These are phyloP conservation scores for Capronia americana DNA, from an alignment of 2,329 filamentous ascomycete genomes.

Conservation along the genomic window DNA sequence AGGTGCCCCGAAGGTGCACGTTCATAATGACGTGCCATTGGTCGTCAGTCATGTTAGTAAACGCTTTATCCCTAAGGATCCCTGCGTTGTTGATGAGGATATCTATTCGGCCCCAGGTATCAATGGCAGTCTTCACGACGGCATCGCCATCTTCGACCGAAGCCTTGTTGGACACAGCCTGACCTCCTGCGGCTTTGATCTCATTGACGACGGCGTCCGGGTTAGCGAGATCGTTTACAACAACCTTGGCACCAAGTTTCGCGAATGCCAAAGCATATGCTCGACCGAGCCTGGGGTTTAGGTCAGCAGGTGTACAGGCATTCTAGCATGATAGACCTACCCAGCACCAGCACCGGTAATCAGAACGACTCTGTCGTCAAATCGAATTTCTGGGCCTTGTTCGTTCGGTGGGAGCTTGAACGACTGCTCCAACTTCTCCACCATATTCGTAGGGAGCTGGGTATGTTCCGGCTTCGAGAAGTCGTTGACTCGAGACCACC, in stretches of 20 bases:
- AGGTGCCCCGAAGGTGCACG: conserved; percentile 90
- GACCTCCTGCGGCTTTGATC: conserved; percentile 85
- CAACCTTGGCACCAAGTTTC: conserved; percentile 79
- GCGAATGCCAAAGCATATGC: conserved; percentile 86
- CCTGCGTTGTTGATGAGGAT: conserved; percentile 97
- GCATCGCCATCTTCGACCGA: conserved; percentile 90
- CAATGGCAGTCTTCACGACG: conserved; percentile 89
- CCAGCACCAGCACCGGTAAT: conserved; percentile 28
- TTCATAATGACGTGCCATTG: conserved; percentile 90
- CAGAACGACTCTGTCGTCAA: conserved; percentile 22
- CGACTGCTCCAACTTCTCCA: no score
- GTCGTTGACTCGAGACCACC: conserved; percentile 86
- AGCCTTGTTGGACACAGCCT: conserved; percentile 88
- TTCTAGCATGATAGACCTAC: conserved; percentile 43
- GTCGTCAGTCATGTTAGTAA: conserved; percentile 94
- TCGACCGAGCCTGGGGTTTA: conserved; percentile 78
- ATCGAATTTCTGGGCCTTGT: conserved; percentile 60
- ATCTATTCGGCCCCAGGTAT: conserved; percentile 89
- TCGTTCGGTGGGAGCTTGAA: no score
- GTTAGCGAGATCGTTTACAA: conserved; percentile 91
- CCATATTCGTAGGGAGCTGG: no score
- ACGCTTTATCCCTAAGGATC: conserved; percentile 96
- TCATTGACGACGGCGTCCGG: conserved; percentile 88
- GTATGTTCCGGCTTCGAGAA: conserved; percentile 65
- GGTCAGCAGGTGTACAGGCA: not conserved